These are phyloP conservation scores for Debaryomyces singareniensis DNA, from an alignment of 1,139 yeast species.

Conservation along the genomic window DNA sequence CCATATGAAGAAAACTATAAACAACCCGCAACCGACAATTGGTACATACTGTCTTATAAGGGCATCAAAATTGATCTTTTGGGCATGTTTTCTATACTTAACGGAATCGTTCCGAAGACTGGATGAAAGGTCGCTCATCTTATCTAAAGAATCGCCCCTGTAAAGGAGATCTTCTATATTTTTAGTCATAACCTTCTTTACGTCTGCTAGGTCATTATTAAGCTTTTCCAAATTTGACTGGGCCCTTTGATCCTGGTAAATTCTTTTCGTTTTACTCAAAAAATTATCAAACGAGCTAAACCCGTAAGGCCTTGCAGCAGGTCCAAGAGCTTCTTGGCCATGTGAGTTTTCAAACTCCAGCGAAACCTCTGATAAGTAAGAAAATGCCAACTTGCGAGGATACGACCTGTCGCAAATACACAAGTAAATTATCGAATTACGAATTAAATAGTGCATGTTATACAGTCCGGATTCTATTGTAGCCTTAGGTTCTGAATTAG, in stretches of 20 bases:
- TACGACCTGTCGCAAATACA: conserved; percentile 73
- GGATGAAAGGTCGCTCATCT: conserved; percentile 84
- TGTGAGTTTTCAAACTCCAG: conserved; percentile 78
- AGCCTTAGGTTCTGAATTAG: conserved; percentile 80
- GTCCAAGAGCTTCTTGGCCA: conserved; percentile 60
- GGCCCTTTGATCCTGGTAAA: conserved; percentile 88
- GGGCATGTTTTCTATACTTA: conserved; percentile 86
- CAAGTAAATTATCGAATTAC: conserved; percentile 62
- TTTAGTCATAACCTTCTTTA: conserved; percentile 90
- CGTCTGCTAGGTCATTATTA: conserved; percentile 86
- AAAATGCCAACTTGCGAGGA: conserved; percentile 84
- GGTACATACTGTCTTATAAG: conserved; percentile 87
- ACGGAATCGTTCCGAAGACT: conserved; percentile 76
- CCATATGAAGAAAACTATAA: conserved; percentile 77
- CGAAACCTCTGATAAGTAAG: conserved; percentile 76
- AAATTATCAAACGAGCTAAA: conserved; percentile 81
- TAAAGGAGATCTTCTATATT: conserved; percentile 91
- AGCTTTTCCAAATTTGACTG: conserved; percentile 81
- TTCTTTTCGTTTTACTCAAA: conserved; percentile 78
- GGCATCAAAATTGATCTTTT: conserved; percentile 84
- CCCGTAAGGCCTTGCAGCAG: conserved; percentile 77
- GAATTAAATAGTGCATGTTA: conserved; percentile 70
- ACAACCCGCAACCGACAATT: conserved; percentile 61
- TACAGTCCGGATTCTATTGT: conserved; percentile 73
- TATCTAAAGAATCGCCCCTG: conserved; percentile 91